These are phyloP conservation scores for Silene coronaria DNA, from an alignment of 179 eudicot genomes.

Conservation along the genomic window DNA sequence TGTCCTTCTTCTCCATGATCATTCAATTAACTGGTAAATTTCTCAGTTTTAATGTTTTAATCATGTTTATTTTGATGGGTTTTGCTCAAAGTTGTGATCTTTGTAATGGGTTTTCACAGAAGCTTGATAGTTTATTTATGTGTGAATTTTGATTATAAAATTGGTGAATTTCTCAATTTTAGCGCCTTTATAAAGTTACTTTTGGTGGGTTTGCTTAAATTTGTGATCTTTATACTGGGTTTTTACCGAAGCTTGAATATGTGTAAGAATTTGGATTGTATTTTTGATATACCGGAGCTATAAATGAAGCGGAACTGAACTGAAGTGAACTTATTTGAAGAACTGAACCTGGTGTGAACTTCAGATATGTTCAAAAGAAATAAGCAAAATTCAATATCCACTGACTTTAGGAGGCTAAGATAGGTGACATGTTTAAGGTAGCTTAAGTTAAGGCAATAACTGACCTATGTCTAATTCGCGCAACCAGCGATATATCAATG, in stretches of 20 bases:
- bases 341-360: no score
- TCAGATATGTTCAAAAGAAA: no score
- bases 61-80: not conserved
- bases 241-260: not conserved
- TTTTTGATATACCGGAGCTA: not conserved
- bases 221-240: not conserved
- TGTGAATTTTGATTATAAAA: not conserved
- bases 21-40: conserved; percentile 54
- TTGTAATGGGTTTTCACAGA: not conserved
- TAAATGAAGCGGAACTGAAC: no score
- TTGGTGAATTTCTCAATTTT: not conserved
- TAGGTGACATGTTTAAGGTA: no score
- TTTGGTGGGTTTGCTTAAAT: not conserved
- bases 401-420: no score
- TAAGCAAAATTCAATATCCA: no score
- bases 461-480: not conserved
- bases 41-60: not conserved
- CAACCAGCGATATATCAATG: not conserved
- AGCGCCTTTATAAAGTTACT: not conserved
- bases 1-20: conserved; percentile 75
- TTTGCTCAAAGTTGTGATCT: conserved; percentile 9
- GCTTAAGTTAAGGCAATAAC: not conserved
- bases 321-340: no score
- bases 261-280: not conserved
- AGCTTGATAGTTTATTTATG: not conserved